Percentiles rank a stretch among this genome's conserved stretches.
Conservation (phyloP, 768 basidiomycete genomes). For the Hygrocybe coccinea region DNA sequence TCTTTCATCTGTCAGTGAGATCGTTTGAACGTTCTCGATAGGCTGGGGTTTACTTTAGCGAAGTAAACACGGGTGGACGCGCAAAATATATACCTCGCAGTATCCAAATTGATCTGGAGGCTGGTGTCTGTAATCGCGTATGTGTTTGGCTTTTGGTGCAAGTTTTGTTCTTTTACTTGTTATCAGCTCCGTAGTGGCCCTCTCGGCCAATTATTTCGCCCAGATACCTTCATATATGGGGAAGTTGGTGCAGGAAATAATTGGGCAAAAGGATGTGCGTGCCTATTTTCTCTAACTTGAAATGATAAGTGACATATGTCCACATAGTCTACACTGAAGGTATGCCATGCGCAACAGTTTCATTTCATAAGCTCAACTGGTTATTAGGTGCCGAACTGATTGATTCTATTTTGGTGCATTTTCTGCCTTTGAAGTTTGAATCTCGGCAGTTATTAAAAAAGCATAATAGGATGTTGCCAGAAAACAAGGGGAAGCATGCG, state of each 20-base stretch:
- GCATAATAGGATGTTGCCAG: constrained; percentile 63
- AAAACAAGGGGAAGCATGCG: constrained; percentile 74
- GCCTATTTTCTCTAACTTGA: background rate
- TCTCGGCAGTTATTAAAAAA: background rate
- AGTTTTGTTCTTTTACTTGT: background rate
- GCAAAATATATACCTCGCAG: constrained; percentile 86
- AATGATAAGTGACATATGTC: constrained; percentile 15
- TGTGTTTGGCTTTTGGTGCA: constrained; percentile 29
- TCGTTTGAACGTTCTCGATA: constrained; percentile 22
- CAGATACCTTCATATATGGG: constrained; percentile 76
- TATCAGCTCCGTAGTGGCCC: constrained; percentile 60
- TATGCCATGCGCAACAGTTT: constrained; percentile 23
- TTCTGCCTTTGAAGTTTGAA: background rate
- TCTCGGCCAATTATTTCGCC: constrained; percentile 74
- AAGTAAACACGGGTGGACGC: constrained; percentile 47
- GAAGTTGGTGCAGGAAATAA: constrained; percentile 78
- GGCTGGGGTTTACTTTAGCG: constrained; percentile 81
- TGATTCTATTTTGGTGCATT: constrained; percentile 65
- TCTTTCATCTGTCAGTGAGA: background rate
- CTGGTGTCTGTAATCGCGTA: constrained; percentile 77
- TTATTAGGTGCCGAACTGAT: constrained; percentile 80
- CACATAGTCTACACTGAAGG: constrained; percentile 82
- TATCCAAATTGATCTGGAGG: constrained; percentile 86
- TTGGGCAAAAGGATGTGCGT: constrained; percentile 91
- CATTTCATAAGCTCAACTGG: background rate